These are phyloP conservation scores for Aspergillus bridgeri DNA, from an alignment of 495 filamentous ascomycete species.

Conservation along the genomic window DNA sequence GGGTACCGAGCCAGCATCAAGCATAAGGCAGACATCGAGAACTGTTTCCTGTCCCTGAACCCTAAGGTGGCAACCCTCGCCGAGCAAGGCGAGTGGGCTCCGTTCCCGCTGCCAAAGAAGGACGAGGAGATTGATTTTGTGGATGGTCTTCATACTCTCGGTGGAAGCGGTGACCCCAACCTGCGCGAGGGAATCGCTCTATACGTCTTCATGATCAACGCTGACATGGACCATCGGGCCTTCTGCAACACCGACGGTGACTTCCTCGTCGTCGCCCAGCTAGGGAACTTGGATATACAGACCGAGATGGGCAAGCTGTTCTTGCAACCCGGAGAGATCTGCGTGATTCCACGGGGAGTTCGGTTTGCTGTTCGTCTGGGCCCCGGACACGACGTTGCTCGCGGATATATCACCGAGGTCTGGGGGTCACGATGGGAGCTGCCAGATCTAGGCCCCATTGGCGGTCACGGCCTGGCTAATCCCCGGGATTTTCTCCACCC, in stretches of 20 bases:
- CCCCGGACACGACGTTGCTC: slow-evolving; percentile 24
- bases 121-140: slow-evolving; percentile 38
- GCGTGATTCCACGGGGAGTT: slow-evolving; percentile 38
- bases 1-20: slow-evolving; percentile 32
- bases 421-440: slow-evolving; percentile 40
- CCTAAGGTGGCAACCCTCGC: slow-evolving; percentile 34
- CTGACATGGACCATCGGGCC: slow-evolving; percentile 33
- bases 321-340: slow-evolving; percentile 41
- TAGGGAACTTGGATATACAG: slow-evolving; percentile 40
- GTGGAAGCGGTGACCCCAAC: slow-evolving; percentile 37
- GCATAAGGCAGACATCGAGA: slow-evolving; percentile 37
- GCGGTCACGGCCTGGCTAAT: slow-evolving; percentile 38
- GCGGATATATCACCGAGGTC: slow-evolving; percentile 41
- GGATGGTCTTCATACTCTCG: slow-evolving; percentile 38
- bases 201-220: slow-evolving; percentile 37
- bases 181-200: slow-evolving; percentile 34
- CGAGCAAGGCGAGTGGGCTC: slow-evolving; percentile 41
- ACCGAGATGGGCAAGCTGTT: slow-evolving; percentile 42
- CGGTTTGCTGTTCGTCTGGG: slow-evolving; percentile 31
- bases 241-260: slow-evolving; percentile 43
- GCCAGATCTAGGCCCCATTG: slow-evolving; percentile 39
- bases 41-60: slow-evolving; percentile 40
- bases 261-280: slow-evolving; percentile 38
- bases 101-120: slow-evolving; percentile 34
- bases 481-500: slow-evolving; percentile 41